Percentiles rank a stretch among this genome's conserved stretches.
phyloP scores from a whole-genome alignment of 495 filamentous ascomycete genomes.

The Apiosordaria backusii region DNA sequence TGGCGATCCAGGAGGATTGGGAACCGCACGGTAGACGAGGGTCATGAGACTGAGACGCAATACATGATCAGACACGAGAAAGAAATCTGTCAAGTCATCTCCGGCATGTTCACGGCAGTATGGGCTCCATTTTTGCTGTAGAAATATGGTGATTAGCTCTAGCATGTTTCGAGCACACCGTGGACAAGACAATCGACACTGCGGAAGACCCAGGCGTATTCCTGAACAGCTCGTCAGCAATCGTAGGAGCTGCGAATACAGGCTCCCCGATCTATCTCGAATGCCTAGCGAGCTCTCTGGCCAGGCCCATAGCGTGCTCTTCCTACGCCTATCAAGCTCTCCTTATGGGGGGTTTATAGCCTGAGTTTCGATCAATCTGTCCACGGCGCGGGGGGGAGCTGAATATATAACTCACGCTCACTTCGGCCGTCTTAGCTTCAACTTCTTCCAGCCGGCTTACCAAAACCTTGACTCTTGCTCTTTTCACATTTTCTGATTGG shows the following conservation, averaged over 20 bases:
- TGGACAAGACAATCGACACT: not conserved
- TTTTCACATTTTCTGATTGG: conserved; percentile 11
- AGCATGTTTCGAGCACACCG: not conserved
- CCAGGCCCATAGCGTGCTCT: too few species aligned
- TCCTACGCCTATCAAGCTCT: too few species aligned
- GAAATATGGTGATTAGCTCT: not conserved
- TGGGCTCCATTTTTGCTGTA: conserved; percentile 2
- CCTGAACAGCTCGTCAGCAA: too few species aligned
- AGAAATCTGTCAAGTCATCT: conserved; percentile 35
- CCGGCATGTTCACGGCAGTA: conserved; percentile 3
- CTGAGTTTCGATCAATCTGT: too few species aligned
- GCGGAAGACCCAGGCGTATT: too few species aligned
- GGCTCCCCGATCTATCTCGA: too few species aligned
- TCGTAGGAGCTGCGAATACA: too few species aligned
- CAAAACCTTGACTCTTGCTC: conserved; percentile 1
- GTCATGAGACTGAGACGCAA: conserved; percentile 50
- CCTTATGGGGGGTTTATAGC: too few species aligned
- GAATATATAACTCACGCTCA: conserved; percentile 6
- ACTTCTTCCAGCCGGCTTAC: not conserved
- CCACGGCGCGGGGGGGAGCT: too few species aligned
- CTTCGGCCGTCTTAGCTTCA: not conserved
- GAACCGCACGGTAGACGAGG: conserved; percentile 59
- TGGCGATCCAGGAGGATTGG: conserved; percentile 38
- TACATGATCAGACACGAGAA: conserved; percentile 53
- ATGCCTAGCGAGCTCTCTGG: too few species aligned